Base-by-base conservation (phyloP, 2,329 filamentous ascomycete species). In the Mariannaea elegans region DNA sequence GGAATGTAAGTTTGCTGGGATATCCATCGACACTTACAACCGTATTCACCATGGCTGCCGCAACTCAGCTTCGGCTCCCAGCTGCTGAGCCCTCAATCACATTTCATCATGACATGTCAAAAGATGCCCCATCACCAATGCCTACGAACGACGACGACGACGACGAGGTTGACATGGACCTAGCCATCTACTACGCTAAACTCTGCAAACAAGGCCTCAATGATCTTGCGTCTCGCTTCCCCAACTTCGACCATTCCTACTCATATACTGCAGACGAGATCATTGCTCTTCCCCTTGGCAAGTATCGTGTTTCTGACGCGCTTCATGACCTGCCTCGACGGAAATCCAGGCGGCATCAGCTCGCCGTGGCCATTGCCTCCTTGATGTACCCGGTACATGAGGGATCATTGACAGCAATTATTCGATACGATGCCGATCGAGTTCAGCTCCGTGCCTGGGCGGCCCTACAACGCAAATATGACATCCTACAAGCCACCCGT, bases 391-490 rank as follows among this genome's bases (percentile, higher is more conserved):
- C 76, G 3, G 66, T 68, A 16, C 71, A 76, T 27, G 67, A 73
- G 9, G 69, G 71, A 29, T 76, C 75, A 4, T 56, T 78, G 38
- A 69, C 76, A n/a, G 65, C 74, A 45, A 68, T 78, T 16, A 78
- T 78, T 45, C 71, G 75, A 9, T 78, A 76, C 53, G 75, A 78
- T 31, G 70, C 66, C 13, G 75, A 77, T 29, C 73, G 76, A 14
- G 75, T 77, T 7, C 72, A 67, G 10, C 69, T 78, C 19, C 73
- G 76, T 39, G 74, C 69, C 21, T 78, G 75, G 74, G 71, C 71
- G 3, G 70, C 66, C 21, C 56, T 78, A 36, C 76, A 78, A 67
- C 72, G 73, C 31, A 72, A 72, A 54, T 75, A 73, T 56, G 76
- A 76, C 62, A 66, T 71, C 36, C 59, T 78, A 13, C 61, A 66